Percentiles rank a stretch among this genome's conserved stretches.
These are phyloP conservation scores for Paulownia fortunei DNA, from an alignment of 257 asterid genomes.

Conservation along the genomic window DNA sequence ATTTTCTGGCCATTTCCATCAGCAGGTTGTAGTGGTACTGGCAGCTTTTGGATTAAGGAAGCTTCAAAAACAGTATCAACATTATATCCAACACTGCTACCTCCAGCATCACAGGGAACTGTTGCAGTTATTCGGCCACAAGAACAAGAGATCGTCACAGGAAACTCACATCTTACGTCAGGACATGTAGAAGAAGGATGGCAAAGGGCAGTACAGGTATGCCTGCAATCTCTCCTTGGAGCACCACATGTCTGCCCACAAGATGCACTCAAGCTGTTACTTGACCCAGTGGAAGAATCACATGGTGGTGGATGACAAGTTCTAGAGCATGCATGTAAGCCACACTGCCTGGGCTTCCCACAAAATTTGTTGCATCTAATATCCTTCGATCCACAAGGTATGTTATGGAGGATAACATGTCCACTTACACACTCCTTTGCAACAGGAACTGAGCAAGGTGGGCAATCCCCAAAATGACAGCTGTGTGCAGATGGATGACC, in stretches of 20 bases:
- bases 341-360: conserved; percentile 96
- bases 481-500: conserved; percentile 96
- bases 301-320: conserved; percentile 89
- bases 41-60: conserved; percentile 74
- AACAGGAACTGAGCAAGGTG: conserved; percentile 87
- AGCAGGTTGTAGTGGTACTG: conserved; percentile 68
- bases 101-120: conserved; percentile 96
- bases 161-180: conserved; percentile 83
- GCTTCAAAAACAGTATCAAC: conserved; percentile 67
- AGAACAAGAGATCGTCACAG: conserved; percentile 80
- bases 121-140: conserved; percentile 82
- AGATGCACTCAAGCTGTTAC: conserved; percentile 54
- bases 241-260: conserved; percentile 97
- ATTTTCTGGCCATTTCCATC: conserved; percentile 70
- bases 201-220: conserved; percentile 82
- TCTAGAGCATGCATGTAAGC: conserved; percentile 93
- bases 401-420: conserved; percentile 81
- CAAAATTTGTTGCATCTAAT: conserved; percentile 90
- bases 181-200: conserved; percentile 87
- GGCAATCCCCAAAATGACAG: conserved; percentile 97
- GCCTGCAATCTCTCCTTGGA: conserved; percentile 95
- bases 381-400: conserved; percentile 96
- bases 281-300: conserved; percentile 56
- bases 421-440: conserved; percentile 95
- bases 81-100: conserved; percentile 47